Evolutionary conservation across 805 yeast genomes (phyloP).

Genomic region (Yarrowia deformans): DNA sequence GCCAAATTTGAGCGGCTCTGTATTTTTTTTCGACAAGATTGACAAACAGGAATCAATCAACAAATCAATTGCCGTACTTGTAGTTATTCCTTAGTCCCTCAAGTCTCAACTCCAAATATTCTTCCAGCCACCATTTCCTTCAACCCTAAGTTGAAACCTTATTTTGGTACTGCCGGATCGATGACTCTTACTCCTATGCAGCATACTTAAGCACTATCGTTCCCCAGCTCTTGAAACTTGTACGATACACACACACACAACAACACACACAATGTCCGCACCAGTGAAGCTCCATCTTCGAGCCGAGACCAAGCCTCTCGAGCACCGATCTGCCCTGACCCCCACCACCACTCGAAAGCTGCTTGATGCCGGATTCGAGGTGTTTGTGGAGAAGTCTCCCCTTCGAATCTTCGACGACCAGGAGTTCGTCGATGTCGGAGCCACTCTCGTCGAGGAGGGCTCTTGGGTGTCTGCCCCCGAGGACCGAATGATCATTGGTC

Average conservation of each 20-base stretch:
- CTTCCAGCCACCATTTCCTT: slow-evolving; percentile 6
- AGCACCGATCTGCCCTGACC: slow-evolving; percentile 96
- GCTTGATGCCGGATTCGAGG: slow-evolving; percentile 84
- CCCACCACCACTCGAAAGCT: slow-evolving; percentile 88
- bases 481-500: slow-evolving; percentile 88
- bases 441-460: slow-evolving; percentile 87
- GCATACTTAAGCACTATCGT: slow-evolving; percentile 16
- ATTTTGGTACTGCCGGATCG: not conserved
- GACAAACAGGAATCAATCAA: too few species aligned
- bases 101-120: not conserved
- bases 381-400: slow-evolving; percentile 85
- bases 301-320: slow-evolving; percentile 96
- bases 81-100: not conserved
- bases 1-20: too few species aligned
- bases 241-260: slow-evolving; percentile 15
- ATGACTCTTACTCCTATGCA: slow-evolving; percentile 32
- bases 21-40: too few species aligned
- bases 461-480: slow-evolving; percentile 93
- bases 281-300: slow-evolving; percentile 80
- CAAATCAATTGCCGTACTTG: too few species aligned
- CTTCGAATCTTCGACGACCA: slow-evolving; percentile 79
- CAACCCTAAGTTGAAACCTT: slow-evolving; percentile 7
- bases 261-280: slow-evolving; percentile 35
- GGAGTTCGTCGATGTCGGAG: slow-evolving; percentile 83
- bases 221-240: slow-evolving; percentile 1